phyloP scores from a whole-genome alignment of 2,329 filamentous ascomycete genomes.

The Simplicillium sp. region DNA sequence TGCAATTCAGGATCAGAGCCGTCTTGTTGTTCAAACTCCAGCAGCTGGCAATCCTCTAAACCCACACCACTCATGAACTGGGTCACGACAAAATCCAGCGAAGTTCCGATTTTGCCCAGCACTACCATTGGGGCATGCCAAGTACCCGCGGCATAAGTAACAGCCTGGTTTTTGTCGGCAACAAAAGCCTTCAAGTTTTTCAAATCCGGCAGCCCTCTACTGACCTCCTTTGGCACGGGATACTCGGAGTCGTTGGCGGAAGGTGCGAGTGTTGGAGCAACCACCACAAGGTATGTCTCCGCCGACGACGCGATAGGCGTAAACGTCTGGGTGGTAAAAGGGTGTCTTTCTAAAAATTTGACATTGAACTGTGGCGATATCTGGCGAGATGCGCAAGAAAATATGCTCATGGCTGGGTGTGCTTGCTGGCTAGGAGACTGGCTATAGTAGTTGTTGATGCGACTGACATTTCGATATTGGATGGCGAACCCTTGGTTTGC shows the following conservation, averaged over 20 bases:
- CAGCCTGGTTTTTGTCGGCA: conserved; percentile 67
- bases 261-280: conserved; percentile 65
- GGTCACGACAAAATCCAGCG: conserved; percentile 79
- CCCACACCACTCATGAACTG: conserved; percentile 81
- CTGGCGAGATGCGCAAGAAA: conserved; percentile 54
- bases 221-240: conserved; percentile 17
- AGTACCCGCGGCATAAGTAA: conserved; percentile 85
- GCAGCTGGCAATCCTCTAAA: conserved; percentile 83
- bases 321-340: conserved; percentile 91
- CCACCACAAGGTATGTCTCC: conserved; percentile 70
- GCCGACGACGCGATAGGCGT: conserved; percentile 54
- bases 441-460: conserved; percentile 61
- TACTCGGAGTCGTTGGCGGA: conserved; percentile 13
- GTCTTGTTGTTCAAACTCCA: conserved; percentile 28
- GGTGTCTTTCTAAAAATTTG: conserved; percentile 76
- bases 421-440: conserved; percentile 50
- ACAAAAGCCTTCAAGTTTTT: conserved; percentile 64
- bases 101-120: conserved; percentile 46
- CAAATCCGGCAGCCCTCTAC: conserved; percentile 62
- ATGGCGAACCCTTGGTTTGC: conserved; percentile 84
- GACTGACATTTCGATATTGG: conserved; percentile 76
- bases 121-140: conserved; percentile 98
- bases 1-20: conserved; percentile 29
- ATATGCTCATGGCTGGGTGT: conserved; percentile 72
- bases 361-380: conserved; percentile 42